Conservation (phyloP, 2,329 filamentous ascomycete species). For the Apiospora kogelbergensis region DNA sequence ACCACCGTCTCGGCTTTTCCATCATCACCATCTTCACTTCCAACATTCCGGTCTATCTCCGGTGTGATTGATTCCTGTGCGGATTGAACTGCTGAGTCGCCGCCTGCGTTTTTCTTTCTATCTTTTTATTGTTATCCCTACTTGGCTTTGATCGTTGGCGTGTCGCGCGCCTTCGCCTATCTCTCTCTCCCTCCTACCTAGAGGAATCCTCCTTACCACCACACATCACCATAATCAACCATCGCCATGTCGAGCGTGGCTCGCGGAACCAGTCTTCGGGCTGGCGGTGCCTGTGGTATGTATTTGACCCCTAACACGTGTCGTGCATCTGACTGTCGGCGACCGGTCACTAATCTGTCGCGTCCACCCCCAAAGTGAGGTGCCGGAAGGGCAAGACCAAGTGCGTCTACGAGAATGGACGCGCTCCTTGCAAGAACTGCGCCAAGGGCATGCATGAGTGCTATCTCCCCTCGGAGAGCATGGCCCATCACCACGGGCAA, state of each 20-base stretch:
- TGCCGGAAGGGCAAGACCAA: conserved; percentile 66
- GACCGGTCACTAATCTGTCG: background rate
- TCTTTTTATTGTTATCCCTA: conserved; percentile 13
- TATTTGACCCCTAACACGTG: conserved; percentile 25
- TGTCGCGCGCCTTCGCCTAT: conserved; percentile 11
- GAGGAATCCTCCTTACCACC: background rate
- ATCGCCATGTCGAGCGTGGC: conserved; percentile 47
- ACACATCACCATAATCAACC: background rate
- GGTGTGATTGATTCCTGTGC: conserved; percentile 20
- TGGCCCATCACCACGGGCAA: conserved; percentile 59
- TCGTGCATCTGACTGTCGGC: conserved; percentile 21
- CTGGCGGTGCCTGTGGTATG: conserved; percentile 42
- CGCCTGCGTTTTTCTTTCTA: conserved; percentile 19
- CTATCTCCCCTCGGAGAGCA: conserved; percentile 60
- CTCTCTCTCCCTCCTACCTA: background rate
- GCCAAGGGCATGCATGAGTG: conserved; percentile 64
- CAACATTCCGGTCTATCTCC: conserved; percentile 22
- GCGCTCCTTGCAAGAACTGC: conserved; percentile 64
- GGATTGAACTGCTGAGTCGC: conserved; percentile 15
- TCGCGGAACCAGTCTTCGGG: conserved; percentile 59
- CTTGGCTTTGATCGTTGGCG: conserved; percentile 6
- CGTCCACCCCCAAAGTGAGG: conserved; percentile 39
- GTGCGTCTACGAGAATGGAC: conserved; percentile 62
- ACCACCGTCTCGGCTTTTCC: conserved; percentile 30
- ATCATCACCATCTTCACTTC: conserved; percentile 24